phyloP scores from a whole-genome alignment of 148 eudicot genomes.

The Chenopodium formosanum region DNA sequence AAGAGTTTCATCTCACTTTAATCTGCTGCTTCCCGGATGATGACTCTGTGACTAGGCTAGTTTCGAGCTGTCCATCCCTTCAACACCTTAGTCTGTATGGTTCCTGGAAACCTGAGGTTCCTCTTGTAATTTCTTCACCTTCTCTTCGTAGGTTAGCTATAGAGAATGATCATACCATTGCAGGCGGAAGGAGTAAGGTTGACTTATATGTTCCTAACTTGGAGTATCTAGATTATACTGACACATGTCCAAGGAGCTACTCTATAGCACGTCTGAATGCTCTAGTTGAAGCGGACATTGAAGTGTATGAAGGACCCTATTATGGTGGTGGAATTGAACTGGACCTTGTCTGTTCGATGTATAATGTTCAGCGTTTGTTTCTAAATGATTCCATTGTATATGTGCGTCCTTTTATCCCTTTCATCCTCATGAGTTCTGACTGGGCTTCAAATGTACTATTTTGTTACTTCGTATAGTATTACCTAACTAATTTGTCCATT shows the following conservation, averaged over 20 bases:
- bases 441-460: not conserved
- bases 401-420: conserved; percentile 1
- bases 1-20: not conserved
- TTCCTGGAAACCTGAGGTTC: not conserved
- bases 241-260: no score
- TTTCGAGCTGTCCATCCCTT: conserved; percentile 19
- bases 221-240: not conserved
- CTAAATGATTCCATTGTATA: not conserved
- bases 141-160: conserved; percentile 8
- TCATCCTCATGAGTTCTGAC: not conserved
- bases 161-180: no score
- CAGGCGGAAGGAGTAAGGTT: not conserved
- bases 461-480: not conserved
- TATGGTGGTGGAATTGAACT: not conserved
- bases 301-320: not conserved
- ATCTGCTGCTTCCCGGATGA: not conserved
- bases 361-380: conserved; percentile 13
- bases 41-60: conserved; percentile 5
- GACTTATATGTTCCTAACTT: conserved; percentile 24
- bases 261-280: not conserved
- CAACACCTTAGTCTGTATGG: conserved; percentile 3
- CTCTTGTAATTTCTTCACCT: not conserved
- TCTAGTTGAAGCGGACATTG: conserved; percentile 10
- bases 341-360: conserved; percentile 10
- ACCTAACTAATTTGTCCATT: no score